A percentile compares a stretch with the other conserved stretches of the same genome.
These are phyloP conservation scores for Centaurea solstitialis DNA, from an alignment of 129 eudicot genomes.

Conservation along the genomic window DNA sequence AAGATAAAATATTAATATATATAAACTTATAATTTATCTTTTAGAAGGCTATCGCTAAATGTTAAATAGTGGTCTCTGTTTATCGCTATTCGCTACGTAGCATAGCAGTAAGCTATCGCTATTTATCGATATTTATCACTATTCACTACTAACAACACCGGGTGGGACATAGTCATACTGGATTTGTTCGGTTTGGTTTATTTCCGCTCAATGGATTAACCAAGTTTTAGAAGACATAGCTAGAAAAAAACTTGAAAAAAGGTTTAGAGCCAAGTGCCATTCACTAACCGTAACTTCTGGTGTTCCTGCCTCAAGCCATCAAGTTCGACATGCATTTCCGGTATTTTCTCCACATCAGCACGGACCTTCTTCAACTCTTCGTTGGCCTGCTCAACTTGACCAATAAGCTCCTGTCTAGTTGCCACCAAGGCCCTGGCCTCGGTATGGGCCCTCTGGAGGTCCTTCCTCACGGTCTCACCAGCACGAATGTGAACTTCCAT, in stretches of 20 bases:
- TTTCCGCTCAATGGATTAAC: background rate
- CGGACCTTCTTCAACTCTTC: slow-evolving; percentile 60
- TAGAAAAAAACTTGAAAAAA: background rate
- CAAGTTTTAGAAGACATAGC: background rate
- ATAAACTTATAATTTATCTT: too few species aligned
- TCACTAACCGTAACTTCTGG: slow-evolving; percentile 79
- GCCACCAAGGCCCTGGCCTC: slow-evolving; percentile 73
- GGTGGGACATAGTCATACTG: too few species aligned
- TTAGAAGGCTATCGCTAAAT: too few species aligned
- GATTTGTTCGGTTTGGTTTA: background rate
- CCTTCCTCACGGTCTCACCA: slow-evolving; percentile 62
- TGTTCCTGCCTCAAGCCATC: slow-evolving; percentile 76
- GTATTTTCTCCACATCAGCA: slow-evolving; percentile 53
- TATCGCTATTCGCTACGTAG: too few species aligned
- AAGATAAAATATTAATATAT: too few species aligned
- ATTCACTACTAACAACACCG: too few species aligned
- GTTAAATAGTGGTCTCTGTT: too few species aligned
- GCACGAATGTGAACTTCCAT: slow-evolving; percentile 61
- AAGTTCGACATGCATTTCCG: slow-evolving; percentile 70
- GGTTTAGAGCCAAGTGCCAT: slow-evolving; percentile 5
- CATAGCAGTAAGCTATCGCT: too few species aligned
- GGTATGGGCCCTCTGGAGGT: slow-evolving; percentile 59
- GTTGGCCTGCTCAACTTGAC: slow-evolving; percentile 43
- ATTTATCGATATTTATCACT: too few species aligned
- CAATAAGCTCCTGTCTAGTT: slow-evolving; percentile 58